Evolutionary conservation across 2,329 filamentous ascomycete species (phyloP).

Genomic region (Colletotrichum sublineola): DNA sequence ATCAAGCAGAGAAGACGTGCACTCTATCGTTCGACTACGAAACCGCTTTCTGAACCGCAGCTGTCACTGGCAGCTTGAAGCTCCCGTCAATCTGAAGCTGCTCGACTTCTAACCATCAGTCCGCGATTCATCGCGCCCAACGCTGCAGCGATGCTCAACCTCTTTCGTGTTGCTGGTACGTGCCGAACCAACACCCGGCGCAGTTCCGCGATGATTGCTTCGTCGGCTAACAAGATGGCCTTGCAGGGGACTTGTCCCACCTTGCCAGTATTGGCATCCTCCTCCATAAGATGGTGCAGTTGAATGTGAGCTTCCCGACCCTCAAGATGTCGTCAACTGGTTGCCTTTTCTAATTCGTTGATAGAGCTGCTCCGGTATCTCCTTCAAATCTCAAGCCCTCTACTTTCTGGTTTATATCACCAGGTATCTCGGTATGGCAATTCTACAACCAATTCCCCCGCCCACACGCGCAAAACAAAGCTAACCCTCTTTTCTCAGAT

Average conservation of each 20-base stretch:
- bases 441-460: not conserved
- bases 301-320: constrained; percentile 75
- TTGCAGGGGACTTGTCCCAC: constrained; percentile 92
- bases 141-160: constrained; percentile 64
- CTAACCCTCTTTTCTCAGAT: constrained; percentile 65
- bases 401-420: constrained; percentile 96
- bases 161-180: constrained; percentile 71
- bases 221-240: constrained; percentile 44
- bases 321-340: constrained; percentile 13
- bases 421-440: constrained; percentile 82
- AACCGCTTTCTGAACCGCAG: not conserved
- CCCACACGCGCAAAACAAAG: not conserved
- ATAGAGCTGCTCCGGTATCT: constrained; percentile 97
- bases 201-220: not conserved
- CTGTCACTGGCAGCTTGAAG: constrained; percentile 40
- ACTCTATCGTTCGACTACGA: constrained; percentile 8
- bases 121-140: constrained; percentile 12
- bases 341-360: constrained; percentile 34
- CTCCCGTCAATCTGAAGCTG: constrained; percentile 31
- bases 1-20: not conserved
- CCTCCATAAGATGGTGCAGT: constrained; percentile 94
- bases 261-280: constrained; percentile 93
- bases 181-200: constrained; percentile 28
- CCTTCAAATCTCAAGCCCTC: constrained; percentile 97
- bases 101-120: not conserved